Evolutionary conservation across 805 yeast species (phyloP), one percentile per base, ranked within the genome.

Genomic region (Kazachstania psychrophila): DNA sequence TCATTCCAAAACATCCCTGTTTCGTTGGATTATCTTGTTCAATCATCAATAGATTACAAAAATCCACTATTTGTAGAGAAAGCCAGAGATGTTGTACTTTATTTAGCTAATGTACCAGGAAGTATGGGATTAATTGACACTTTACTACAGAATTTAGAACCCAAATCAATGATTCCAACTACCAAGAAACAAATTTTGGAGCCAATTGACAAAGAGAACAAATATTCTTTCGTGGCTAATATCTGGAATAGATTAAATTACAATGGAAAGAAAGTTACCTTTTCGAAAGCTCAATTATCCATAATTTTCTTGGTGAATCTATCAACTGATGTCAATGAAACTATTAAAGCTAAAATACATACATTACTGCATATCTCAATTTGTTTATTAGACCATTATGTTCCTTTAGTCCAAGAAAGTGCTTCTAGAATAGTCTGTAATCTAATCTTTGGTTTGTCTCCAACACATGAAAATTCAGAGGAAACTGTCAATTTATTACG

Each of bases 271-370:
- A 89, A 79, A 44, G 77, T 88, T 0, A 75, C 87, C 1, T 82
- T 92, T 45, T 87, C 96, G 0, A 65, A 77, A 36, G 92, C 96
- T 3, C 97, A 92, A 52, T 58, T 92, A 23, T 86, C 96, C 0
- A 70, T 85, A 57, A 78, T 92, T 0, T 79, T 88, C 45, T 61
- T 92, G 39, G 94, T 86, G 2, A 96, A 92, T 53, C 60, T 89
- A 29, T 66, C 86, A 36, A 70, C 81, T 4, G 65, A 74, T 13
- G 79, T 84, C 2, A 73, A 72, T 36, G 89, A 83, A 11, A 63
- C 77, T 9, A 65, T 82, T 45, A 63, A 66, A 33, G 64, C 70
- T 2, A 72, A 75, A 33, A 60, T 88, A 7, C 86, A 97, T 0
- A 59, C 84, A 8, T 58, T 92, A 19, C 57, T 92, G 10, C 97